Base-by-base conservation (phyloP, 306 rosid species). In the Erythrophleum fordii region DNA sequence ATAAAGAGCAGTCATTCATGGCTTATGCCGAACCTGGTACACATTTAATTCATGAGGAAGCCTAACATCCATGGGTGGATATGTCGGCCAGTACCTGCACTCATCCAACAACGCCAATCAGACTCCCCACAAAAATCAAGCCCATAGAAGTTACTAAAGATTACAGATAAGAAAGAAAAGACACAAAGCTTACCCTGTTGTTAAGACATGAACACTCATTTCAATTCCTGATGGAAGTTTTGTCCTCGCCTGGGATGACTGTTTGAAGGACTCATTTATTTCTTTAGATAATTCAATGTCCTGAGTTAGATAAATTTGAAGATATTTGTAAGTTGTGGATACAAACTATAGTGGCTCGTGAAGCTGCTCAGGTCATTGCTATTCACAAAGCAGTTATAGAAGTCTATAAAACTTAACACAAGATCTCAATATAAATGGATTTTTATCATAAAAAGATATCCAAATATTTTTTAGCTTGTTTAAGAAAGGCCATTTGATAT, bases 41-140 rank as follows among this genome's bases (percentile, higher is more conserved):
- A 96, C 99, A 61, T 96, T 96, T 88, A 96, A 84, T 81, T 96
- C 99, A 87, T 93, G 99, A 83, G 99, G 99, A 83, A 96, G 99
- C 86, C 99, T 96, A 75, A 96, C 92, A 85, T 93, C 95, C 99
- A 96, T 93, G 83, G 98, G 99, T 22, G 99, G 94, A 84, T 96
- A 96, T 34, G 98, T 96, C 76, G 99, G 99, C 99, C 99, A 96
- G 80, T 96, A 96, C 91, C 99, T 96, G 85, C 83, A 86, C 41
- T 82, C 82, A 80, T 69, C 80, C 79, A 82, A 77, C 72, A 84
- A 77, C 31, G 16, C 53, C 73, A 69, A 17, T 82, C 52, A 83
- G 79, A 73, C 72, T 65, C 41, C 55, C 39, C 35, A 45, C 52
- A 31, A 58, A 72, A 55, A 62, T 55, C n/a, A 62, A 59, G 69